These are phyloP conservation scores for Verticillium isaacii DNA, from an alignment of 2,329 filamentous ascomycete genomes.

Conservation along the genomic window DNA sequence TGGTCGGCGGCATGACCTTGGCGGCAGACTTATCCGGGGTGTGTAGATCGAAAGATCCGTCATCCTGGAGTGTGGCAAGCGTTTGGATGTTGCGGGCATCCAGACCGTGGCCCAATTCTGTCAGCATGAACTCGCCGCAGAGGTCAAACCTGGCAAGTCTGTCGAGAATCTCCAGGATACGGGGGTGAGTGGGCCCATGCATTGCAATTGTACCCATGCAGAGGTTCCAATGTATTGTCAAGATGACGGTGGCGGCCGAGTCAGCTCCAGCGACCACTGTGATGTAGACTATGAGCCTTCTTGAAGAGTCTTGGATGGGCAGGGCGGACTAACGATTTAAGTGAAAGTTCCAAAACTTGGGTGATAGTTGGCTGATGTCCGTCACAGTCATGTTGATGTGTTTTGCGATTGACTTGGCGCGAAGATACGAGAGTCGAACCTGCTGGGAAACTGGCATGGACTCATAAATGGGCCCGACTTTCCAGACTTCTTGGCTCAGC, in stretches of 20 bases:
- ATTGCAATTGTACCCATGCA: constrained; percentile 21
- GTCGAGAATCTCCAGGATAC: constrained; percentile 5
- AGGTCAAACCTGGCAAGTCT: constrained; percentile 16
- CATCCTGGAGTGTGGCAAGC: constrained; percentile 24
- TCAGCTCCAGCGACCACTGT: constrained; percentile 12
- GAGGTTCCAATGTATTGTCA: constrained; percentile 25
- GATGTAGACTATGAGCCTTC: constrained; percentile 10
- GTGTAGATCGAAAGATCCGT: constrained; percentile 27
- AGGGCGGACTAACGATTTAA: neutral
- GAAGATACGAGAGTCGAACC: too few relatives aligned
- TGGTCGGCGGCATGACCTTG: constrained; percentile 24
- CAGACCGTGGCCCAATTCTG: constrained; percentile 32
- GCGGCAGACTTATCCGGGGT: constrained; percentile 23
- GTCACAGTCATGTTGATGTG: too few relatives aligned
- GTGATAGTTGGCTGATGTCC: neutral
- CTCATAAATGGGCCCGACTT: too few relatives aligned
- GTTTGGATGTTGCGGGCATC: constrained; percentile 33
- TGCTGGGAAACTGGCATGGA: too few relatives aligned
- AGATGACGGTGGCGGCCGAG: constrained; percentile 13
- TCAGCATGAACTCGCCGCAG: constrained; percentile 30
- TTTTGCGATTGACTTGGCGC: too few relatives aligned
- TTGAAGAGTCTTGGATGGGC: too few relatives aligned
- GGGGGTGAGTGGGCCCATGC: constrained; percentile 12
- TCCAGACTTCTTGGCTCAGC: too few relatives aligned
- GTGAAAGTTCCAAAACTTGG: constrained; percentile 20